A percentile compares a stretch with the other conserved stretches of the same genome.
These are phyloP conservation scores for Phytomonas francai DNA, from an alignment of 208 protist genomes.

Conservation along the genomic window DNA sequence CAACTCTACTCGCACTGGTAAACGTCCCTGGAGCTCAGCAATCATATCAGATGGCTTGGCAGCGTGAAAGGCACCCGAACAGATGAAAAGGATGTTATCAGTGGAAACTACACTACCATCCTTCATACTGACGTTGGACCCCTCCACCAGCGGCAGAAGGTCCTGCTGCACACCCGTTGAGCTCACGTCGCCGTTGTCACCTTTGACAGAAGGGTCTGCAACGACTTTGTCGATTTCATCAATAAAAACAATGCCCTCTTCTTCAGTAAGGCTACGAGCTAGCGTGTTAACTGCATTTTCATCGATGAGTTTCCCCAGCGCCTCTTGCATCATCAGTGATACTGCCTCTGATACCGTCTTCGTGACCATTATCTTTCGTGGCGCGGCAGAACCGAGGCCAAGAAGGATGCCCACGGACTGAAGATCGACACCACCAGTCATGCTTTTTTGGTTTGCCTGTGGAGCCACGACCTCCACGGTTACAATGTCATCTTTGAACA, in stretches of 20 bases:
- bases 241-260: slow-evolving; percentile 97
- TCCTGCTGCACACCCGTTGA: slow-evolving; percentile 97
- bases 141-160: slow-evolving; percentile 96
- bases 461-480: slow-evolving; percentile 61
- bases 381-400: slow-evolving; percentile 39
- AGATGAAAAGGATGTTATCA: slow-evolving; percentile 97
- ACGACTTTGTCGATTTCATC: slow-evolving; percentile 99
- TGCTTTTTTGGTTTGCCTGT: slow-evolving; percentile 23
- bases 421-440: slow-evolving; percentile 32
- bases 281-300: slow-evolving; percentile 79
- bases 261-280: slow-evolving; percentile 75
- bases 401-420: slow-evolving; percentile 63
- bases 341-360: slow-evolving; percentile 75
- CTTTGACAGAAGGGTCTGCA: slow-evolving; percentile 28
- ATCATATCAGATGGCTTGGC: slow-evolving; percentile 91
- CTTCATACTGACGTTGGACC: slow-evolving; percentile 93
- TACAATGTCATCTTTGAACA: slow-evolving; percentile 70
- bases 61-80: slow-evolving; percentile 95
- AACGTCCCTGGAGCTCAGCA: slow-evolving; percentile 93
- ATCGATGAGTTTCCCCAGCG: slow-evolving; percentile 87
- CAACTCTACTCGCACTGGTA: slow-evolving; percentile 98
- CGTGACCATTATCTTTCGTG: slow-evolving; percentile 45
- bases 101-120: slow-evolving; percentile 93
- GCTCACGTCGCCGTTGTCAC: slow-evolving; percentile 72
- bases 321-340: slow-evolving; percentile 76